Evolutionary conservation across 2,329 filamentous ascomycete species (phyloP).

Genomic region (Fusarium ambrosium): DNA sequence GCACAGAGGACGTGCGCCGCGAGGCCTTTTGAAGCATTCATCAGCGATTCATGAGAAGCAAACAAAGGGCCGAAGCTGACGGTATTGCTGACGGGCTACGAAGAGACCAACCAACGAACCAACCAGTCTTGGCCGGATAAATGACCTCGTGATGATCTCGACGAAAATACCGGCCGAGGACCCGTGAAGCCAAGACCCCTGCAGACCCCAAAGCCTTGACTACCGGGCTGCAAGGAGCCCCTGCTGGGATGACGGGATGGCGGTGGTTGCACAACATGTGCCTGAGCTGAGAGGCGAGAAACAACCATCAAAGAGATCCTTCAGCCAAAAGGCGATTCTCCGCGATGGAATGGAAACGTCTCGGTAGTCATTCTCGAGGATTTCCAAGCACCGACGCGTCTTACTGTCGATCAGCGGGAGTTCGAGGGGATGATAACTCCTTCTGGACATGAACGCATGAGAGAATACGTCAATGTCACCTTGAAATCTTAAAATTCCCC

Average conservation of each 20-base stretch:
- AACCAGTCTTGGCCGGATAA: not conserved
- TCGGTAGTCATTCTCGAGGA: slow-evolving; percentile 17
- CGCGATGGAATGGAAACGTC: slow-evolving; percentile 3
- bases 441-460: slow-evolving; percentile 17
- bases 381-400: slow-evolving; percentile 1
- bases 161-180: slow-evolving; percentile 16
- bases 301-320: slow-evolving; percentile 9
- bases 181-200: slow-evolving; percentile 15
- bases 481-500: slow-evolving; percentile 27
- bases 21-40: slow-evolving; percentile 10
- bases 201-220: slow-evolving; percentile 5
- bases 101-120: not conserved
- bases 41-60: slow-evolving; percentile 9
- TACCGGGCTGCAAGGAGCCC: slow-evolving; percentile 20
- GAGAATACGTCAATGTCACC: slow-evolving; percentile 20
- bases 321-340: not conserved
- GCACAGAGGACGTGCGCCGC: slow-evolving; percentile 23
- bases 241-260: slow-evolving; percentile 5
- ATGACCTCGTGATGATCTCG: slow-evolving; percentile 4
- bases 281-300: not conserved
- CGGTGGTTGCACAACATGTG: not conserved
- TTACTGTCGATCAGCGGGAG: slow-evolving; percentile 13
- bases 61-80: slow-evolving; percentile 28
- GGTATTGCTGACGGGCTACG: not conserved
- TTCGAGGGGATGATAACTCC: slow-evolving; percentile 22